Conservation (phyloP, 441 rosid genomes). For the Aleurites moluccanus region DNA sequence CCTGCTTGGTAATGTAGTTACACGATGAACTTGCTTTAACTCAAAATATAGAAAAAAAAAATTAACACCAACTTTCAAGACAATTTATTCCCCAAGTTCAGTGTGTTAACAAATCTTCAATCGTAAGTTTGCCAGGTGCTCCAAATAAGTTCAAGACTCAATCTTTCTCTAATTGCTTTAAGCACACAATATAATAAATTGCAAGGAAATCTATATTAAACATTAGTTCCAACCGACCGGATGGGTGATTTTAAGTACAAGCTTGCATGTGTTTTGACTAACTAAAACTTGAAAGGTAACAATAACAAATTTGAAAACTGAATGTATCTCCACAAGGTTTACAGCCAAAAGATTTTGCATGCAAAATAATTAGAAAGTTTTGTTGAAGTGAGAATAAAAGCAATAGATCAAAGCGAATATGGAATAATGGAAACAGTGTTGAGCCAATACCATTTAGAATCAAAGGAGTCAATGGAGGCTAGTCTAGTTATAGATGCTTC, state of each 20-base stretch:
- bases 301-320: background rate
- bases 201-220: background rate
- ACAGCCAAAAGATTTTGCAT: background rate
- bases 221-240: background rate
- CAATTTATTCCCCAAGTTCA: background rate
- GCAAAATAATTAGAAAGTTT: background rate
- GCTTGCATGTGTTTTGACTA: background rate
- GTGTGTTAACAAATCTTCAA: background rate
- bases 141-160: background rate
- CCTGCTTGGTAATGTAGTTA: background rate
- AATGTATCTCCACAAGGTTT: background rate
- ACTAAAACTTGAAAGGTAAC: background rate
- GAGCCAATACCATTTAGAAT: slow-evolving; percentile 99
- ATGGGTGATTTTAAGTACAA: background rate
- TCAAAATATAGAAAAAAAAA: background rate
- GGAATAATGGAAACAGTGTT: too few relatives aligned
- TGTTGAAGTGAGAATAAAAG: background rate
- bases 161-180: background rate
- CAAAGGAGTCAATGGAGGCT: slow-evolving; percentile 95
- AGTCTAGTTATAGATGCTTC: slow-evolving; percentile 77
- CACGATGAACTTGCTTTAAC: background rate
- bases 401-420: background rate
- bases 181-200: background rate
- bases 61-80: background rate
- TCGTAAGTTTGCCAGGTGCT: background rate